Evolutionary conservation across 2,329 filamentous ascomycete species (phyloP), one percentile per base, ranked within the genome.

Genomic region (Neurospora sp.): DNA sequence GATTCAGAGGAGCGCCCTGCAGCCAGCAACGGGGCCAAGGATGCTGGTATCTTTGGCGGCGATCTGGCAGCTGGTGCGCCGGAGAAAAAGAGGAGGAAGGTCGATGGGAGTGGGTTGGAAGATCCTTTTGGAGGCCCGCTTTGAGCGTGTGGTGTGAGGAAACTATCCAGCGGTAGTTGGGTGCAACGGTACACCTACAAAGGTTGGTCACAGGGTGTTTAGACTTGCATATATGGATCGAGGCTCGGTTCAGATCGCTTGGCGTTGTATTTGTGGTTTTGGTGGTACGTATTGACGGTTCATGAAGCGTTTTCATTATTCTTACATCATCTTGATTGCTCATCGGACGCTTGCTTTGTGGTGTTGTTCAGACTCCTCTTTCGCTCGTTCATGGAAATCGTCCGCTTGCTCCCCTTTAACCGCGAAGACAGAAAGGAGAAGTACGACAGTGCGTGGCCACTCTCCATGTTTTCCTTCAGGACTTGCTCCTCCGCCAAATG

Each of bases 121-220:
- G 84, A 86, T 73, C 80, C 81, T 0, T 86, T 86, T 78, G 85
- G 85, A 1, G 80, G 81, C 38, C 75, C 81, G 5, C 72, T 84
- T 10, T 80, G 43, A 71, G 4, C 4, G 1, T 0, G 6, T 13
- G n/a, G n/a, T 19, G 39, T 13, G 5, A 67, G 9, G 38, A 66
- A 39, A 39, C 5, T 6, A 23, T 11, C 66, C 3, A 15, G 19
- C 33, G 13, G 13, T 36, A n/a, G 4, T 3, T 6, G 0, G 15
- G 52, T 17, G 15, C 8, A 28, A 36, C 9, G 8, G 4, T 4
- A 62, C 6, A 28, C 23, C 46, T 4, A 17, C 8, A 62, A 62
- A 36, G 52, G 28, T n/a, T 15, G 15, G 52, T 33, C 10, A 33
- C 52, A 36, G 4, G 52, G 28, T n/a, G 7, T n/a, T 62, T 62